A percentile compares a stretch with the other conserved stretches of the same genome.
Conservation (phyloP, 345 rosid species). For the Stellera chamaejasme region DNA sequence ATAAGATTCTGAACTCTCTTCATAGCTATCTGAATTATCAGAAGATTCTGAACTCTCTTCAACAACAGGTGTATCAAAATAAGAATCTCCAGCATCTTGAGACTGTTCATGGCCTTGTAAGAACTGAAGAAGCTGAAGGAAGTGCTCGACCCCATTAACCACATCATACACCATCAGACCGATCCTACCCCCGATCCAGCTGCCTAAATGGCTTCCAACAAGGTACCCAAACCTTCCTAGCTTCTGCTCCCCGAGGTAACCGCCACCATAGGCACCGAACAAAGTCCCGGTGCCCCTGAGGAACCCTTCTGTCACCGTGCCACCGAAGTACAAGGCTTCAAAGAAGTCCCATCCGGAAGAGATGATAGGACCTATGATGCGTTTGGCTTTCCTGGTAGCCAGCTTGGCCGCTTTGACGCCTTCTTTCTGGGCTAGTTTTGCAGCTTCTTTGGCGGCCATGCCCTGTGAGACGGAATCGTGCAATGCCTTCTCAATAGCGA, state of each 20-base stretch:
- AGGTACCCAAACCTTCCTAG: slow-evolving; percentile 78
- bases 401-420: slow-evolving; percentile 86
- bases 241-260: slow-evolving; percentile 57
- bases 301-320: slow-evolving; percentile 69
- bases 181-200: slow-evolving; percentile 84
- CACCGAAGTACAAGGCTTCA: slow-evolving; percentile 82
- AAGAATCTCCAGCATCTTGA: slow-evolving; percentile 3
- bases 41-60: not conserved
- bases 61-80: slow-evolving; percentile 2
- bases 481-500: slow-evolving; percentile 60
- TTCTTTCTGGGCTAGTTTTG: slow-evolving; percentile 61
- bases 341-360: slow-evolving; percentile 93
- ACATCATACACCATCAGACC: slow-evolving; percentile 87
- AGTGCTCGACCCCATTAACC: slow-evolving; percentile 36
- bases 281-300: slow-evolving; percentile 75
- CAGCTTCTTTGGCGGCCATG: slow-evolving; percentile 53
- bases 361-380: slow-evolving; percentile 72
- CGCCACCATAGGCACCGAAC: slow-evolving; percentile 65
- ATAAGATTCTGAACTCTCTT: no score
- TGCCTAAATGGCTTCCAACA: slow-evolving; percentile 74
- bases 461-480: slow-evolving; percentile 58
- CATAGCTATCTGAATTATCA: slow-evolving; percentile 3
- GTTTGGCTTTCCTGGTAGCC: slow-evolving; percentile 64
- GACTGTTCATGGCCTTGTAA: not conserved
- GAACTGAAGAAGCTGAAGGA: slow-evolving; percentile 9